Evolutionary conservation across 2,329 filamentous ascomycete genomes (phyloP).

Genomic region (Monilinia vaccinii-corymbosi): DNA sequence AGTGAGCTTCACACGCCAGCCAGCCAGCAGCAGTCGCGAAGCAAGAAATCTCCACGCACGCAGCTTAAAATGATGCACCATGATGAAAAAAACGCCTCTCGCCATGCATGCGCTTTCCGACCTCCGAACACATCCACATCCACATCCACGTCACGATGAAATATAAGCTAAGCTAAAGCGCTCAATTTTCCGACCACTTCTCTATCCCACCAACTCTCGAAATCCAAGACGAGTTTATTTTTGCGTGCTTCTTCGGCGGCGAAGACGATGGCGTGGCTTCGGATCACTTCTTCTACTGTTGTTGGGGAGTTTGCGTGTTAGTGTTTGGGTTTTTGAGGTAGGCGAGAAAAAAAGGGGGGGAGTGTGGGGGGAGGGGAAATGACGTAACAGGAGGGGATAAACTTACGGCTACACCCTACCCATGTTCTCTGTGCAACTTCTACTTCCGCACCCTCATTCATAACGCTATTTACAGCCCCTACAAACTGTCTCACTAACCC

Average conservation of each 20-base stretch:
- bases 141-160: not conserved
- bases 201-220: conserved; percentile 64
- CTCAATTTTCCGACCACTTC: conserved; percentile 35
- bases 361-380: no score
- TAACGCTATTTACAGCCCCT: conserved; percentile 69
- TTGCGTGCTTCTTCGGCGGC: conserved; percentile 80
- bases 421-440: conserved; percentile 63
- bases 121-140: not conserved
- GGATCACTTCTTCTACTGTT: conserved; percentile 67
- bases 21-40: no score
- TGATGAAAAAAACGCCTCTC: no score
- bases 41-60: not conserved
- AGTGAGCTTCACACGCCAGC: not conserved
- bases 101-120: no score
- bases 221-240: conserved; percentile 61
- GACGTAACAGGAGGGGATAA: not conserved
- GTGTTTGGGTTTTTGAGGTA: not conserved
- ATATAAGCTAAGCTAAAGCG: no score
- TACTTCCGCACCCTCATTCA: conserved; percentile 57
- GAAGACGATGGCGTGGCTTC: conserved; percentile 88
- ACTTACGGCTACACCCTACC: conserved; percentile 58
- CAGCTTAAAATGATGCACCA: no score
- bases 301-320: not conserved
- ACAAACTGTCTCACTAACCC: conserved; percentile 79
- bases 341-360: not conserved